These are phyloP conservation scores for Dioszegia hungarica DNA, from an alignment of 768 basidiomycete genomes.

Conservation along the genomic window DNA sequence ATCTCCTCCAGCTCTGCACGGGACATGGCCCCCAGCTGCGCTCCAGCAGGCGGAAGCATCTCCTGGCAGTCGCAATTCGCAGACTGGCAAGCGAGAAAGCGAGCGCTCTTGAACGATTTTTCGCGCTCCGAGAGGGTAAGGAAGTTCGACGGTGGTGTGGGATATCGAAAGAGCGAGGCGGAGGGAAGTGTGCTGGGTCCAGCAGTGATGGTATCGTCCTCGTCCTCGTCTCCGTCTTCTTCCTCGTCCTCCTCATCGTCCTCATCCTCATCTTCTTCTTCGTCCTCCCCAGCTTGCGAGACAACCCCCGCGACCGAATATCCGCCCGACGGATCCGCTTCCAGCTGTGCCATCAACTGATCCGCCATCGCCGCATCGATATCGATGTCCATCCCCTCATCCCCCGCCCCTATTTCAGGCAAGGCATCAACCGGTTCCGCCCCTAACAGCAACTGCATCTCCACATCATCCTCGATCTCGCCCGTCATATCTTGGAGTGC, in stretches of 20 bases:
- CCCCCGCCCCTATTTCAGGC: not conserved
- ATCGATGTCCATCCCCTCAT: slow-evolving; percentile 11
- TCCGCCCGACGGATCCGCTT: not conserved
- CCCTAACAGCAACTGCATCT: slow-evolving; percentile 2
- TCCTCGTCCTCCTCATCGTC: slow-evolving; percentile 2
- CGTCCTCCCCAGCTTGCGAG: not conserved
- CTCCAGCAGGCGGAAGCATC: slow-evolving; percentile 61
- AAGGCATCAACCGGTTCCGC: not conserved
- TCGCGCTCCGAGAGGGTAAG: slow-evolving; percentile 19
- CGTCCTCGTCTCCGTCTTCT: slow-evolving; percentile 10
- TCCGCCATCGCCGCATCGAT: not conserved
- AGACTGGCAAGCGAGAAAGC: slow-evolving; percentile 66
- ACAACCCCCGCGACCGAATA: too few species aligned
- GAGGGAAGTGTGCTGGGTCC: not conserved
- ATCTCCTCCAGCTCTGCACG: slow-evolving; percentile 29
- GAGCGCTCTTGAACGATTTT: slow-evolving; percentile 62
- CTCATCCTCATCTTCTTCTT: slow-evolving; percentile 3
- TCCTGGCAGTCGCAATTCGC: slow-evolving; percentile 63
- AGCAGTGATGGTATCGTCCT: slow-evolving; percentile 5
- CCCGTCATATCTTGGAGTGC: slow-evolving; percentile 7
- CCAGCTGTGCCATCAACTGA: not conserved
- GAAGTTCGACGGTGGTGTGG: slow-evolving; percentile 21
- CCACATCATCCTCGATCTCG: slow-evolving; percentile 7
- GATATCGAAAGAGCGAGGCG: slow-evolving; percentile 13
- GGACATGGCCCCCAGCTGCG: slow-evolving; percentile 56